Evolutionary conservation across 306 rosid genomes (phyloP).

Genomic region (Gillenia trifoliata): DNA sequence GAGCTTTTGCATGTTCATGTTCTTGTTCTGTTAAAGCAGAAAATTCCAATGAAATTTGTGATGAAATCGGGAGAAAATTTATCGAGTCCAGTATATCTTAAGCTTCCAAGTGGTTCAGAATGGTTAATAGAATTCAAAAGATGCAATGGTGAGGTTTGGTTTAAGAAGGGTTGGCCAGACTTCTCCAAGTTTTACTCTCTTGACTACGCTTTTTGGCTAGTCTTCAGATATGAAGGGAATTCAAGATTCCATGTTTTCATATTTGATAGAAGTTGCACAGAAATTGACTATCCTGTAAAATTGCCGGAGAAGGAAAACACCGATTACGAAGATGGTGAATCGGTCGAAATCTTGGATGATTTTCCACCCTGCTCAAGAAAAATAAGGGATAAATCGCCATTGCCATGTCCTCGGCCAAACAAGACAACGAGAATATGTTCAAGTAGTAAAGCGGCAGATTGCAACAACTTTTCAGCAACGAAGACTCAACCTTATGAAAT

Average conservation of each 20-base stretch:
- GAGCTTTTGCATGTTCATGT: too few species aligned
- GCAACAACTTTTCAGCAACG: not conserved
- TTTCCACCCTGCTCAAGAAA: not conserved
- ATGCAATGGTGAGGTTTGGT: not conserved
- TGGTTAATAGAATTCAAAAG: conserved; percentile 7
- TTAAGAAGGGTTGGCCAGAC: conserved; percentile 16
- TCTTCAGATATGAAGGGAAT: conserved; percentile 11
- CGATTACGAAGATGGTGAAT: not conserved
- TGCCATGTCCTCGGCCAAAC: not conserved
- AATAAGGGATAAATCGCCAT: not conserved
- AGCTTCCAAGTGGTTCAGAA: conserved; percentile 7
- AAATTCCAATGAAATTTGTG: conserved; percentile 4
- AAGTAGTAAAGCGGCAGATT: not conserved
- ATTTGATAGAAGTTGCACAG: not conserved
- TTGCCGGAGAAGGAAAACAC: not conserved
- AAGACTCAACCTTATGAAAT: not conserved
- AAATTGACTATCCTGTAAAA: conserved; percentile 13
- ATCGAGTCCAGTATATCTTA: not conserved
- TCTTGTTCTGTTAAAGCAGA: too few species aligned
- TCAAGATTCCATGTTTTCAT: conserved; percentile 14
- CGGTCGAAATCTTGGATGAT: not conserved
- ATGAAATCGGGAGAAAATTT: not conserved
- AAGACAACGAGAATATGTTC: too few species aligned
- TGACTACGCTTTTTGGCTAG: not conserved
- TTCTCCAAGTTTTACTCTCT: conserved; percentile 7